Evolutionary conservation across 768 basidiomycete genomes (phyloP).

Genomic region (Mrakia blollopis): DNA sequence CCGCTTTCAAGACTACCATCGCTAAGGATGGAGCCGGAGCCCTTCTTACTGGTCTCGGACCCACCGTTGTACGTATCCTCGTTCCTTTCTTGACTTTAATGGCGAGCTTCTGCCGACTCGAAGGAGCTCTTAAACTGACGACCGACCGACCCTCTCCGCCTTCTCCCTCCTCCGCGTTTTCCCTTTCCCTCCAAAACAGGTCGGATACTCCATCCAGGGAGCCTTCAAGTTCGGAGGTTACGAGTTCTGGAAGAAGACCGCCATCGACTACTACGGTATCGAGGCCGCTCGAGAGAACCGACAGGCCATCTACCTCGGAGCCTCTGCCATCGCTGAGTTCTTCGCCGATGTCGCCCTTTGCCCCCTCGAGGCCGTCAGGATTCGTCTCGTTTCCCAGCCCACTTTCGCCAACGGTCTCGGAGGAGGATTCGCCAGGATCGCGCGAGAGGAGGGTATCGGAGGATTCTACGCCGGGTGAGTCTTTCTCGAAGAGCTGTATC

Average conservation of each 20-base stretch:
- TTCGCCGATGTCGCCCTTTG: constrained; percentile 95
- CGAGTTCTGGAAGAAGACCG: constrained; percentile 89
- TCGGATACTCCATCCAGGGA: constrained; percentile 64
- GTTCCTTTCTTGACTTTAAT: background rate
- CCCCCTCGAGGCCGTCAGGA: constrained; percentile 46
- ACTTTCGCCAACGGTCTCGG: constrained; percentile 47
- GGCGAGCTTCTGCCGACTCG: too few species aligned
- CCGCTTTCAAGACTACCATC: constrained; percentile 60
- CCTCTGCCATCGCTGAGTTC: constrained; percentile 90
- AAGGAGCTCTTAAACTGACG: too few species aligned
- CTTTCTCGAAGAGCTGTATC: too few species aligned
- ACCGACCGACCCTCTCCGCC: too few species aligned
- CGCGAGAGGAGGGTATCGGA: constrained; percentile 46
- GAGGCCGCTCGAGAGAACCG: constrained; percentile 35
- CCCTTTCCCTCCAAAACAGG: background rate
- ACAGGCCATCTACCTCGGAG: constrained; percentile 83
- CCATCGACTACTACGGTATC: constrained; percentile 77
- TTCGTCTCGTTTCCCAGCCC: constrained; percentile 48
- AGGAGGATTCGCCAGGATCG: constrained; percentile 46
- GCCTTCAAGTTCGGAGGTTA: constrained; percentile 98
- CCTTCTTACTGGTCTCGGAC: constrained; percentile 91
- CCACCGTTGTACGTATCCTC: constrained; percentile 73
- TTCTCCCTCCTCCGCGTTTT: background rate
- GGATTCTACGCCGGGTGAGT: constrained; percentile 47
- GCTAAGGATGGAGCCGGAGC: constrained; percentile 77